Evolutionary conservation across 768 basidiomycete species (phyloP), one percentile per base, ranked within the genome.

Genomic region (Butyriboletus loyo): DNA sequence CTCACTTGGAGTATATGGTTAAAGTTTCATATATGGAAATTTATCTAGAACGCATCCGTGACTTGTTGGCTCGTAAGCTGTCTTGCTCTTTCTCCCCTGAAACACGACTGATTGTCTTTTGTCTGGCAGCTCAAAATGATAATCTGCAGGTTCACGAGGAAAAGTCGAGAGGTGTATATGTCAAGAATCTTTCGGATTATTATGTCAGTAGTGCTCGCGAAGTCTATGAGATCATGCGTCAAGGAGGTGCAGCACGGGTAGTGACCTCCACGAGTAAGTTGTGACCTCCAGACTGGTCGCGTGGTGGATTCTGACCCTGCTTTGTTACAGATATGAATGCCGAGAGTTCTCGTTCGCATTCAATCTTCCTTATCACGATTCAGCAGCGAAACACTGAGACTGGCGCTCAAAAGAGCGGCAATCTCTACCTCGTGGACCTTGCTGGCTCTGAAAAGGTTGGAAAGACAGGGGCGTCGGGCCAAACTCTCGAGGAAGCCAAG

Each of bases 11-110:
- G 72, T 99, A 99, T 70, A 85, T 98, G 58, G 97, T 99, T 69
- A 99, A 99, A 74, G 97, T 98, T 46, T 97, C 93, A 32, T 99
- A 98, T 72, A 98, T 99, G 96, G 97, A 99, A 75, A 98, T 99
- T 54, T 99, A 99, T 72, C 80, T 98, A 55, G 97, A 99, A 72
- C 84, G 87, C 56, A 92, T 99, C 59, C 82, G 95, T 47, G 97
- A 99, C 79, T 74, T 99, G 50, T 80, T 99, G 49, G 88, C 93
- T 54, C 97, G 96, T 98, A 71, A 66, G 96, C 32, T 22, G n/a
- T 30, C 21, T 38, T 32, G 19, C 30, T 42, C 21, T 52, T 46
- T 52, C 28, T 37, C 24, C 28, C 27, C 14, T 36, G 19, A 43
- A 35, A 28, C 19, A 14, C 34, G 25, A 40, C 46, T 61, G 27